These are phyloP conservation scores for Ceratocystis alfenasii DNA, from an alignment of 2,329 filamentous ascomycete genomes.

Conservation along the genomic window DNA sequence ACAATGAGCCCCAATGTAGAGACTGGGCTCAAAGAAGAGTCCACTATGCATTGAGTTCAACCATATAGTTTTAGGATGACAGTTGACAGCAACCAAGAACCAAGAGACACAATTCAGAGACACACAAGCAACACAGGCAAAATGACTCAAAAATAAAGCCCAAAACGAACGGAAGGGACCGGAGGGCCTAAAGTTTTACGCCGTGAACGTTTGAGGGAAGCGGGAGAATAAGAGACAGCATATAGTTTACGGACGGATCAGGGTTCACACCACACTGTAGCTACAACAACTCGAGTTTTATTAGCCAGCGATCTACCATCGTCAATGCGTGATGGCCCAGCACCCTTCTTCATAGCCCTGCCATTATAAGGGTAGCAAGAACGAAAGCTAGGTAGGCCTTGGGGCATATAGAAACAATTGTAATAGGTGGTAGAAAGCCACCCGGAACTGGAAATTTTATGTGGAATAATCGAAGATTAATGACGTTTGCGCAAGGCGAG, in stretches of 20 bases:
- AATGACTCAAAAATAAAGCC: background rate
- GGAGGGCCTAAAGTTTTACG: background rate
- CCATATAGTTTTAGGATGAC: background rate
- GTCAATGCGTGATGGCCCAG: background rate
- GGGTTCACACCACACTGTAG: too few relatives aligned
- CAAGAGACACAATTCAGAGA: background rate
- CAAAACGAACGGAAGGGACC: background rate
- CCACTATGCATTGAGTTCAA: background rate
- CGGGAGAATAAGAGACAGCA: background rate
- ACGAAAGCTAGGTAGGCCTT: background rate
- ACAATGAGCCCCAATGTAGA: background rate
- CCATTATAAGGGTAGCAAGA: background rate
- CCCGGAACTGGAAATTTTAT: background rate
- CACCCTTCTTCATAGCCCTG: background rate
- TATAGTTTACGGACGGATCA: too few relatives aligned
- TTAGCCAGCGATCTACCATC: background rate
- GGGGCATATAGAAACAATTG: background rate
- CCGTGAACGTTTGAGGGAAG: background rate
- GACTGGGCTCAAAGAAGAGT: too few relatives aligned
- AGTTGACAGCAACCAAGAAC: slow-evolving; percentile 6
- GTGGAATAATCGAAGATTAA: background rate
- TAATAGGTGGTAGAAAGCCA: background rate
- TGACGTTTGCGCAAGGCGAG: slow-evolving; percentile 1
- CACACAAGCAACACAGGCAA: background rate
- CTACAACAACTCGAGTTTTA: background rate